Evolutionary conservation across 2,329 filamentous ascomycete genomes (phyloP).

Genomic region (Neonectria sp.): DNA sequence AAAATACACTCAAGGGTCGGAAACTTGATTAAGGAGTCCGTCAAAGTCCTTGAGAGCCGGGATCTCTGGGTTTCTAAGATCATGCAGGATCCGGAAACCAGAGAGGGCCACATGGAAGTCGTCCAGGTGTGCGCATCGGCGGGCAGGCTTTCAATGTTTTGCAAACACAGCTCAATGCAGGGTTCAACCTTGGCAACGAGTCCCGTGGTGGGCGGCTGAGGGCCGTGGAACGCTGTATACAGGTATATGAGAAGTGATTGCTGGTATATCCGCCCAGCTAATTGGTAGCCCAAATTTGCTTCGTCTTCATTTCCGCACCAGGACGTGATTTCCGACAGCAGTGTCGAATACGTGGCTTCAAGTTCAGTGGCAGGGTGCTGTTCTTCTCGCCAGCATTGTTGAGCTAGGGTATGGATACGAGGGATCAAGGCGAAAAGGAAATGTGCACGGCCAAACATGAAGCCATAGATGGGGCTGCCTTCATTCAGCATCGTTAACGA

Average conservation of each 20-base stretch:
- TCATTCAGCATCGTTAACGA: conserved; percentile 20
- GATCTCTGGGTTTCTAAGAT: conserved; percentile 19
- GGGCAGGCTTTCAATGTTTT: conserved; percentile 19
- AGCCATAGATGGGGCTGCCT: conserved; percentile 25
- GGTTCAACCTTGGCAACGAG: conserved; percentile 21
- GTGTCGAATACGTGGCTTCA: not conserved
- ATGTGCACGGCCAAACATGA: conserved; percentile 26
- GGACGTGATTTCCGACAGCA: conserved; percentile 6
- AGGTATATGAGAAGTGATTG: conserved; percentile 18
- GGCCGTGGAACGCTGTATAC: conserved; percentile 18
- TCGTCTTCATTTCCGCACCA: conserved; percentile 17
- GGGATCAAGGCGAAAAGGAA: conserved; percentile 23
- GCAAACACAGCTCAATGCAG: conserved; percentile 19
- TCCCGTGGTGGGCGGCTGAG: conserved; percentile 3
- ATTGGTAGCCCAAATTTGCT: conserved; percentile 9
- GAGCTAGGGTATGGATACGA: conserved; percentile 21
- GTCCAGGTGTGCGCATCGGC: conserved; percentile 26
- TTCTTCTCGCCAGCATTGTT: not conserved
- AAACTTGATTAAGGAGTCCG: conserved; percentile 18
- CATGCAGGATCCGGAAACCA: conserved; percentile 21
- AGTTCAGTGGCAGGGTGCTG: not conserved
- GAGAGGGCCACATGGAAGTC: conserved; percentile 26
- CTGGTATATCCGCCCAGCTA: conserved; percentile 21
- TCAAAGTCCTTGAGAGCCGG: conserved; percentile 14
- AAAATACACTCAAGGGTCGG: conserved; percentile 23